Percentiles rank a stretch among this genome's conserved stretches.
Evolutionary conservation across 1,284 basidiomycete genomes (phyloP).

Genomic region (Mycena citricolor): DNA sequence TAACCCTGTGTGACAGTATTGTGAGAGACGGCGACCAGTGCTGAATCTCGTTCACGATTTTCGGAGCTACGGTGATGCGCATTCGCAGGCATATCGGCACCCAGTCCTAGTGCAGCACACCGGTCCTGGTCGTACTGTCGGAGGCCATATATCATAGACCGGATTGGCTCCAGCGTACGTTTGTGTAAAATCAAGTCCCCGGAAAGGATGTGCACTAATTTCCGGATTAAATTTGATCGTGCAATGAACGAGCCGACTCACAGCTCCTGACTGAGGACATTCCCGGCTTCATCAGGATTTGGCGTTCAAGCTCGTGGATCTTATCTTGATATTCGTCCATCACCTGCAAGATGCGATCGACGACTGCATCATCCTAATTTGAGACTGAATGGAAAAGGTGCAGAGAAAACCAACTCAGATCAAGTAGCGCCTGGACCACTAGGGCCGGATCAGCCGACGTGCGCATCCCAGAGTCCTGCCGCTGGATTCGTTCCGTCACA

Average conservation of each 20-base stretch:
- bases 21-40: slow-evolving; percentile 25
- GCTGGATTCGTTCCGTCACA: slow-evolving; percentile 53
- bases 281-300: slow-evolving; percentile 56
- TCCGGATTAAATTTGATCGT: too few relatives aligned
- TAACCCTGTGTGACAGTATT: slow-evolving; percentile 48
- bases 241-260: slow-evolving; percentile 40
- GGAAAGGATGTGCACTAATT: slow-evolving; percentile 71
- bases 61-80: slow-evolving; percentile 7
- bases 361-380: slow-evolving; percentile 53
- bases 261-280: slow-evolving; percentile 58
- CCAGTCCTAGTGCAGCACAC: slow-evolving; percentile 47
- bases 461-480: slow-evolving; percentile 58
- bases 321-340: slow-evolving; percentile 64
- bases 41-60: too few relatives aligned
- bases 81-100: slow-evolving; percentile 34
- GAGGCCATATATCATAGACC: slow-evolving; percentile 63
- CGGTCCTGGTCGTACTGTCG: slow-evolving; percentile 67
- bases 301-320: slow-evolving; percentile 59
- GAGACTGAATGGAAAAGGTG: background rate
- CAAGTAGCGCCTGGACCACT: slow-evolving; percentile 60
- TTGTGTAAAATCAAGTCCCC: slow-evolving; percentile 72
- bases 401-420: slow-evolving; percentile 45
- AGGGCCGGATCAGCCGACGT: slow-evolving; percentile 61
- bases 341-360: slow-evolving; percentile 66
- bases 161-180: slow-evolving; percentile 67